phyloP scores from a whole-genome alignment of 192 early-diverging fungal species.

The Podila verticillata region DNA sequence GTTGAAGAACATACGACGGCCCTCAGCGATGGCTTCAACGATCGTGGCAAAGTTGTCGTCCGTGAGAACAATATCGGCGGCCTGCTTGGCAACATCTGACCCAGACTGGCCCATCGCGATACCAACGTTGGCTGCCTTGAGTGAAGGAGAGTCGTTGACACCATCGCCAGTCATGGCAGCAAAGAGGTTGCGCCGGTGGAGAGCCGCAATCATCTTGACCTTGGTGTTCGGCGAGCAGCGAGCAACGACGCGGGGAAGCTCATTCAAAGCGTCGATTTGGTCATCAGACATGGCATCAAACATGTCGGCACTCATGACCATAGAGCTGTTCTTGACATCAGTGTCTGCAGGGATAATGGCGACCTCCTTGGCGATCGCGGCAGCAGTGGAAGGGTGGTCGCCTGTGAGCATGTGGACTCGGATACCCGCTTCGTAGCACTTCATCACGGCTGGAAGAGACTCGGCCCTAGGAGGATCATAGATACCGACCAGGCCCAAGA shows the following conservation, averaged over 20 bases:
- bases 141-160: constrained; percentile 78
- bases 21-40: constrained; percentile 80
- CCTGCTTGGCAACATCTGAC: constrained; percentile 92
- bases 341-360: constrained; percentile 71
- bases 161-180: constrained; percentile 92
- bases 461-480: constrained; percentile 90
- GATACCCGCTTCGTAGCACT: constrained; percentile 92
- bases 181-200: constrained; percentile 76
- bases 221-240: constrained; percentile 95
- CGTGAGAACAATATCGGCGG: constrained; percentile 88
- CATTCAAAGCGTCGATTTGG: constrained; percentile 76
- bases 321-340: constrained; percentile 49
- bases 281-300: constrained; percentile 89
- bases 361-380: constrained; percentile 91
- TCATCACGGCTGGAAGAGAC: constrained; percentile 69
- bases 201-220: constrained; percentile 93
- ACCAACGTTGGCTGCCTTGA: constrained; percentile 79
- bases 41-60: constrained; percentile 87
- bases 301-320: constrained; percentile 87
- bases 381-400: constrained; percentile 91
- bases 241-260: constrained; percentile 92
- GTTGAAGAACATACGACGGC: constrained; percentile 83
- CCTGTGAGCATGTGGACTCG: constrained; percentile 95
- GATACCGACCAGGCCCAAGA: constrained; percentile 91
- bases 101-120: constrained; percentile 91